Base-by-base conservation (phyloP, 306 rosid genomes). In the Leucaena leucocephala region DNA sequence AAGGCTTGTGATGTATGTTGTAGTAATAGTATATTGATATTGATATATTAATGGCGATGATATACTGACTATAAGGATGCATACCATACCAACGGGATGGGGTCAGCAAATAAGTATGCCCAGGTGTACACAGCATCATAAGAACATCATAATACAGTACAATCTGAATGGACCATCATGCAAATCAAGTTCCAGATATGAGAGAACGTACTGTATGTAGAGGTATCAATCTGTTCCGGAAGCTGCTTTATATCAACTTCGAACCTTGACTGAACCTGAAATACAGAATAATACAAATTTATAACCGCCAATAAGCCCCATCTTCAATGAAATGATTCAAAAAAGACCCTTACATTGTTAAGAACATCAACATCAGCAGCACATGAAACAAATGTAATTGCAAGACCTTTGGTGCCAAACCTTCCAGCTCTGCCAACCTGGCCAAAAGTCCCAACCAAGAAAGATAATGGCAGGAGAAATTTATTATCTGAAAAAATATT, bases 351-450 rank as follows among this genome's bases (percentile, higher is more conserved):
- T 92, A 95, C 99, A 91, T 95, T 91, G 72, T 95, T 95, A 59
- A 95, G 99, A 78, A 95, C 98, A 71, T 91, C 97, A 13, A 93
- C 91, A 77, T 95, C 99, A 12, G 96, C 78, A 52, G 97, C 87
- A 50, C 96, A 96, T 22, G 99, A 93, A 61, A 96, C 98, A 74
- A 96, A 96, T 52, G 99, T 96, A 70, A 96, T 96, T 19, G 99
- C 99, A 81, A 96, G 98, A 68, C 99, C 99, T 81, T 96, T 96
- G 76, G 99, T 96, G 38, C 99, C 99, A 52, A 96, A 96, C 80
- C 99, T 87, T 73, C 99, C 99, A 84, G 99, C 99, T 82, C 98
- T 90, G 8, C 99, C 99, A 50, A 96, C 99, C 99, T 96, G 84
- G 67, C 6, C 13, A 68, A 19, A 19, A 57, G 57, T 21, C 54